Evolutionary conservation across 1,139 yeast species (phyloP), one percentile per base, ranked within the genome.

Genomic region (Candida gigantensis): DNA sequence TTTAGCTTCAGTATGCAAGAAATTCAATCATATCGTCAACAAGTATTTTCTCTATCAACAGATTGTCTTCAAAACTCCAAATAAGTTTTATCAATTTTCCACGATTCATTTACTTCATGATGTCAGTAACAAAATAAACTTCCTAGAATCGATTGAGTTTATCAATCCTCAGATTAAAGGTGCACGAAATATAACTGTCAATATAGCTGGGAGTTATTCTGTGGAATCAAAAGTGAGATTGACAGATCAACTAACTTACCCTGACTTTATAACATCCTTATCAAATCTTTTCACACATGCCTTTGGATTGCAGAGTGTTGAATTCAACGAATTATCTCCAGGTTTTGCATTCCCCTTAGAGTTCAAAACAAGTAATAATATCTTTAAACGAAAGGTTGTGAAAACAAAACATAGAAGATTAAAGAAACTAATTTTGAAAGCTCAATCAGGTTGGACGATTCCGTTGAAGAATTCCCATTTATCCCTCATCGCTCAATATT

Each of bases 371-470:
- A 29, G 33, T 3, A 15, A 34, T 17, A 30, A 25, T 36, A 39
- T 34, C 20, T 42, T 18, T 39, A 43, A 37, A 31, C 42, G 49
- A 12, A 51, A 49, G 36, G 45, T 45, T 23, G 40, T 45, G 4
- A 43, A 46, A 25, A 55, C 55, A 4, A 48, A 46, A 8, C 23
- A 30, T 14, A 50, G 71, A 34, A 41, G 45, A 2, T 47, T 66
- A 17, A 38, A 46, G 3, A 51, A 40, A 19, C 40, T 70, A 28
- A 50, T 53, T 2, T 48, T 74, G 2, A 60, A 65, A 12, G 65
- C 77, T 0, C 75, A 74, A 41, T 45, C 65, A 0, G 79, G 79
- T 1, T 74, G 79, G 79, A 64, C 68, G 12, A 61, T 72, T 20
- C 70, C 74, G 1, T 58, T 79, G 43, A 65, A 74, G 41, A 58